phyloP scores from a whole-genome alignment of 768 basidiomycete genomes.

The Leccinum broughii region DNA sequence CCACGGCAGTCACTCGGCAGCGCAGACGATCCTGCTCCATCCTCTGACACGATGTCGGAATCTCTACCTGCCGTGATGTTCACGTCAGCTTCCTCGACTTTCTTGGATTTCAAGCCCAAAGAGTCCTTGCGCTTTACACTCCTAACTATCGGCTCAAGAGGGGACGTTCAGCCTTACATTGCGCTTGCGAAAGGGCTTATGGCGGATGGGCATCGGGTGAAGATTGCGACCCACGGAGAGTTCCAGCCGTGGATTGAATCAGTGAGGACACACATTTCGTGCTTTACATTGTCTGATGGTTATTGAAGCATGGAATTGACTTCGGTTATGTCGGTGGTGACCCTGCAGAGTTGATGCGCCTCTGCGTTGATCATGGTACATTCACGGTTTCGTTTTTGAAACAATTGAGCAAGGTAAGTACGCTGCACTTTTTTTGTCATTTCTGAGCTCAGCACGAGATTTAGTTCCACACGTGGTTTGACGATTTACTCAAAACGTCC shows the following conservation, averaged over 20 bases:
- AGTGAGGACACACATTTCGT: slow-evolving; percentile 47
- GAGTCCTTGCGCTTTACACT: slow-evolving; percentile 88
- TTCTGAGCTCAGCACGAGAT: slow-evolving; percentile 8
- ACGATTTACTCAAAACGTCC: slow-evolving; percentile 90
- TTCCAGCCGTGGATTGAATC: slow-evolving; percentile 95
- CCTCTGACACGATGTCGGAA: slow-evolving; percentile 60
- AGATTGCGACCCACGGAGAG: slow-evolving; percentile 94
- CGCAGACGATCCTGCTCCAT: slow-evolving; percentile 44
- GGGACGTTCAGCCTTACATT: slow-evolving; percentile 98
- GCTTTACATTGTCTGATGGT: slow-evolving; percentile 8
- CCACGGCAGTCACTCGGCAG: slow-evolving; percentile 39
- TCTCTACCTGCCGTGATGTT: slow-evolving; percentile 93
- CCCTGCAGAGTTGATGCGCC: slow-evolving; percentile 95
- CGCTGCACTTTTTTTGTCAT: slow-evolving; percentile 2
- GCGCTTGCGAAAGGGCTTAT: slow-evolving; percentile 90
- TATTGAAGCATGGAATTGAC: slow-evolving; percentile 85
- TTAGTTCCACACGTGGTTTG: slow-evolving; percentile 97
- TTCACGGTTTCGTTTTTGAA: slow-evolving; percentile 95
- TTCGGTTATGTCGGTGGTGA: slow-evolving; percentile 95
- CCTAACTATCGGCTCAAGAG: slow-evolving; percentile 93
- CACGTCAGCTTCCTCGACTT: slow-evolving; percentile 92
- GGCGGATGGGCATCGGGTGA: slow-evolving; percentile 83
- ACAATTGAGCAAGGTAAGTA: slow-evolving; percentile 80
- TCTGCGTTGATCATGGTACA: slow-evolving; percentile 97
- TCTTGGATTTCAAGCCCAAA: slow-evolving; percentile 93